Evolutionary conservation across 257 asterid species (phyloP).

Genomic region (Coffea eugenioides): DNA sequence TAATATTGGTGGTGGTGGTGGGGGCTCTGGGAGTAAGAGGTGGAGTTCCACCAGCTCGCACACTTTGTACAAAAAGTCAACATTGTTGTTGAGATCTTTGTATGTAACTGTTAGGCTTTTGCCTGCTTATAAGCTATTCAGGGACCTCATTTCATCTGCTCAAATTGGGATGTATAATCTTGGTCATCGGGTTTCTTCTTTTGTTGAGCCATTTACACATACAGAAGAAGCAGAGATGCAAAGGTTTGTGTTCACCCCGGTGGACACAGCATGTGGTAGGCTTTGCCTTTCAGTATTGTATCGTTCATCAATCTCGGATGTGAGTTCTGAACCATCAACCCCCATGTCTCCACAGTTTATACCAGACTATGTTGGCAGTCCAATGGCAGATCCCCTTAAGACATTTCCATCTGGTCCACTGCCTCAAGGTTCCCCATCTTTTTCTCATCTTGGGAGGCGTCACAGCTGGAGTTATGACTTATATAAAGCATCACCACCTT

Average conservation of each 20-base stretch:
- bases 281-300: constrained; percentile 80
- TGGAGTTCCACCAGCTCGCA: constrained; percentile 49
- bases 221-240: constrained; percentile 88
- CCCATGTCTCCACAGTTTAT: constrained; percentile 78
- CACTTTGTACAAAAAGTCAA: constrained; percentile 62
- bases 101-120: constrained; percentile 71
- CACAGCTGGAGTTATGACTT: constrained; percentile 92
- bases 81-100: constrained; percentile 70
- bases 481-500: constrained; percentile 65
- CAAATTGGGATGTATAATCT: constrained; percentile 60
- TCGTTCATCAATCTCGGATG: constrained; percentile 56
- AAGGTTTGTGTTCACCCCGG: constrained; percentile 64
- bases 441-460: constrained; percentile 65
- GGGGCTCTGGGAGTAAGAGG: constrained; percentile 53
- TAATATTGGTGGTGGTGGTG: constrained; percentile 26
- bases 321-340: constrained; percentile 74
- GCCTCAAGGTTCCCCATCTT: constrained; percentile 53
- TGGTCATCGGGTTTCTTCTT: constrained; percentile 70
- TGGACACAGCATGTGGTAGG: constrained; percentile 81
- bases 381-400: constrained; percentile 83
- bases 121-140: constrained; percentile 83
- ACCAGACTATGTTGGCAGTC: constrained; percentile 87
- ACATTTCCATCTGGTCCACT: constrained; percentile 57
- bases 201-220: constrained; percentile 77
- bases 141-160: constrained; percentile 70